Conservation (phyloP, 352 stramenopile genomes). For the Phytophthora chlamydospora region DNA sequence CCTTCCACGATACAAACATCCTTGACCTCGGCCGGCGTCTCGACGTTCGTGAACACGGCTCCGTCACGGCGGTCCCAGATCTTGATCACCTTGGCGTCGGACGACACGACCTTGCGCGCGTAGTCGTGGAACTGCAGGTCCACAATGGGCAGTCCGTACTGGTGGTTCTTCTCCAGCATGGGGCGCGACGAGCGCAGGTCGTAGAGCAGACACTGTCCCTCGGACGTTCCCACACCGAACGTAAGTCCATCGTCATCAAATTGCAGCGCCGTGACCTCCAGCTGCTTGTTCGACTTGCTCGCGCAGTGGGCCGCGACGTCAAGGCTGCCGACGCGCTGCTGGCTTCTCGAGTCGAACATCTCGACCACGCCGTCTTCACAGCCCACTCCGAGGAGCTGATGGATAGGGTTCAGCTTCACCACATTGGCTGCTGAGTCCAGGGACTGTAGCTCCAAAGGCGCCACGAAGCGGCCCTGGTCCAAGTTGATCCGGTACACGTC, state of each 20-base stretch:
- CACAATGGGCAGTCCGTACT: conserved; percentile 97
- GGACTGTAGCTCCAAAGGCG: conserved; percentile 75
- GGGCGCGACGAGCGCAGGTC: conserved; percentile 96
- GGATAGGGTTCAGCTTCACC: conserved; percentile 89
- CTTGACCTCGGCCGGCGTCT: conserved; percentile 95
- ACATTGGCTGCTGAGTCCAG: conserved; percentile 83
- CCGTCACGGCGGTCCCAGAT: conserved; percentile 95
- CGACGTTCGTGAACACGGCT: conserved; percentile 96
- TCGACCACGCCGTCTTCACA: conserved; percentile 95
- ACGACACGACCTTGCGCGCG: conserved; percentile 92
- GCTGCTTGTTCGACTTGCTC: conserved; percentile 35
- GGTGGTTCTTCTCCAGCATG: conserved; percentile 96
- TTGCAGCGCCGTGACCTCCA: conserved; percentile 94
- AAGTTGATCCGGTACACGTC: conserved; percentile 98
- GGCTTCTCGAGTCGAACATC: conserved; percentile 95
- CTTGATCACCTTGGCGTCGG: conserved; percentile 98
- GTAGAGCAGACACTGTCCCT: conserved; percentile 95
- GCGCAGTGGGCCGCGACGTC: conserved; percentile 48
- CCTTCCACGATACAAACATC: conserved; percentile 96
- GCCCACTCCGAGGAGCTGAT: conserved; percentile 90
- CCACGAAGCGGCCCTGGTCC: conserved; percentile 96
- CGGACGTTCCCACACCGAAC: conserved; percentile 94
- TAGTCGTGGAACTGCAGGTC: conserved; percentile 94
- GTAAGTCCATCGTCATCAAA: conserved; percentile 95
- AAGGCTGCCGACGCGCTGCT: conserved; percentile 74